These are phyloP conservation scores for Yamadazyma sp. DNA, from an alignment of 1,139 yeast species.

Conservation along the genomic window DNA sequence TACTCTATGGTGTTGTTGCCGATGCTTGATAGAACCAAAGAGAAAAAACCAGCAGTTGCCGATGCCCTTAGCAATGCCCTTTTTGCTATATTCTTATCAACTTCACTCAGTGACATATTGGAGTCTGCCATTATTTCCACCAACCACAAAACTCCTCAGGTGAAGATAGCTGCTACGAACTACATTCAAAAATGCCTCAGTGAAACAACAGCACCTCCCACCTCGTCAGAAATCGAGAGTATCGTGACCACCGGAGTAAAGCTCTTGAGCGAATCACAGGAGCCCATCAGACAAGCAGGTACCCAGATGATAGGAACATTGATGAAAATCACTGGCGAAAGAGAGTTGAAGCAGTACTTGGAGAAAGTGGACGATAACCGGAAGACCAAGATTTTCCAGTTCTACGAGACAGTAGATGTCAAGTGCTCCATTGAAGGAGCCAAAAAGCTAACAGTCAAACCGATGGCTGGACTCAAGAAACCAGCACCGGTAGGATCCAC, in stretches of 20 bases:
- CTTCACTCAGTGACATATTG: conserved; percentile 58
- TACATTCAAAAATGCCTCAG: conserved; percentile 66
- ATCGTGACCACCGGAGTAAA: conserved; percentile 59
- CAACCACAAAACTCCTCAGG: conserved; percentile 82
- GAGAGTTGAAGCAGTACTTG: conserved; percentile 59
- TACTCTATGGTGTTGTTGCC: conserved; percentile 56
- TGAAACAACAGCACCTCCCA: conserved; percentile 50
- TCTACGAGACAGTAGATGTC: conserved; percentile 57
- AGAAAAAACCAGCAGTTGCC: conserved; percentile 76
- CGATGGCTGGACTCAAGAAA: conserved; percentile 5
- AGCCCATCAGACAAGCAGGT: conserved; percentile 78
- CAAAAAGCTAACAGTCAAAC: conserved; percentile 6
- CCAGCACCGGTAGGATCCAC: conserved; percentile 22
- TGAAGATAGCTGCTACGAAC: conserved; percentile 67
- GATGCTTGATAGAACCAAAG: conserved; percentile 80
- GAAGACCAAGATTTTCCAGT: conserved; percentile 64
- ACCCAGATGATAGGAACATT: conserved; percentile 79
- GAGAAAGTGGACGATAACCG: conserved; percentile 76
- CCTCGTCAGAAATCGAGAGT: conserved; percentile 50
- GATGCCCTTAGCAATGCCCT: conserved; percentile 67
- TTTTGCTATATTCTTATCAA: conserved; percentile 56
- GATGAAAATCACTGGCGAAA: conserved; percentile 78
- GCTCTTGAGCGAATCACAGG: conserved; percentile 77
- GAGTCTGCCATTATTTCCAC: conserved; percentile 61
- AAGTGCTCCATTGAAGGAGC: conserved; percentile 24